phyloP scores from a whole-genome alignment of 2,329 filamentous ascomycete genomes.

The Aureobasidium mangrovei region DNA sequence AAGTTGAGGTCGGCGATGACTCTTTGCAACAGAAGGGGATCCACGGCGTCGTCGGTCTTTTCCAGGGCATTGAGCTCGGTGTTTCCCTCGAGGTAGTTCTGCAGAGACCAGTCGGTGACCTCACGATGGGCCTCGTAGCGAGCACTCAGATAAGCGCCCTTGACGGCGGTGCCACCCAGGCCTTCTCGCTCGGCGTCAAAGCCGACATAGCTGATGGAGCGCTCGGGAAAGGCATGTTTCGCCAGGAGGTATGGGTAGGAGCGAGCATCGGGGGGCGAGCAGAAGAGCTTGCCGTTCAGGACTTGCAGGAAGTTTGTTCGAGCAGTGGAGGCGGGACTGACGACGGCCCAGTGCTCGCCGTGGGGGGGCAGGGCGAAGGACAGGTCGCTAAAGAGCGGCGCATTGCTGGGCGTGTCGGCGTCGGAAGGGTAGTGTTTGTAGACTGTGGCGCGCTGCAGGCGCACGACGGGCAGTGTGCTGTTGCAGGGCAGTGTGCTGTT shows the following conservation, averaged over 20 bases:
- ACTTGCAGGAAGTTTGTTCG: slow-evolving; percentile 78
- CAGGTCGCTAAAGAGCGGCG: slow-evolving; percentile 65
- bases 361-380: slow-evolving; percentile 54
- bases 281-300: slow-evolving; percentile 65
- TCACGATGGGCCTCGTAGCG: slow-evolving; percentile 84
- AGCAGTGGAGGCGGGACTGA: slow-evolving; percentile 69
- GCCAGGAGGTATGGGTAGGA: slow-evolving; percentile 66
- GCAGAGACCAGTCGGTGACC: slow-evolving; percentile 75
- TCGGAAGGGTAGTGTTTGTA: slow-evolving; percentile 61
- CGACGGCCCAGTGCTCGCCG: slow-evolving; percentile 58
- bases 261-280: slow-evolving; percentile 64
- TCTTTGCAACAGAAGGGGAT: slow-evolving; percentile 47
- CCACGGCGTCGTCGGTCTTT: slow-evolving; percentile 34
- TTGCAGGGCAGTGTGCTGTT: no score
- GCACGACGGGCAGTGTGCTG: slow-evolving; percentile 35
- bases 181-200: slow-evolving; percentile 66
- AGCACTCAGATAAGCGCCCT: slow-evolving; percentile 78
- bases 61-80: slow-evolving; percentile 71
- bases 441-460: slow-evolving; percentile 72
- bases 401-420: slow-evolving; percentile 40
- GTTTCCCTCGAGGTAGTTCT: slow-evolving; percentile 72
- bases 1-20: slow-evolving; percentile 65
- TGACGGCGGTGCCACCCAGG: slow-evolving; percentile 46
- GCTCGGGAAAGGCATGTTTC: slow-evolving; percentile 49
- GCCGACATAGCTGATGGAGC: slow-evolving; percentile 80